Percentiles rank a stretch among this genome's conserved stretches.
phyloP scores from a whole-genome alignment of 78 protist species.

The Dictyostelium firmibasis region DNA sequence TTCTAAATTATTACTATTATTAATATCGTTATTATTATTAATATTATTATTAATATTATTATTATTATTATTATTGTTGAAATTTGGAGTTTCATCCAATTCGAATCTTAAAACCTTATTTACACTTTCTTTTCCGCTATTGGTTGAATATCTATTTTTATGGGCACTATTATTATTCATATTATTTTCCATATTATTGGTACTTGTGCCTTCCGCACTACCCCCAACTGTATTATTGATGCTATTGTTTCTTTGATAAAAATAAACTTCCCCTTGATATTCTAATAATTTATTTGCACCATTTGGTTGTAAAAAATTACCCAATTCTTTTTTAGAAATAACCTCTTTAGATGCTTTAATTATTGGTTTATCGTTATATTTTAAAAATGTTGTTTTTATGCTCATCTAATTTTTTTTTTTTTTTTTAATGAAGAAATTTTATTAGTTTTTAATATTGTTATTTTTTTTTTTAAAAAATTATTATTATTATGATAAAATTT shows the following conservation, averaged over 20 bases:
- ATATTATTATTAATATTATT: not conserved
- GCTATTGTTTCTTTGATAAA: not conserved
- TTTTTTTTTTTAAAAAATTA: not conserved
- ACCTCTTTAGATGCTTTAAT: not conserved
- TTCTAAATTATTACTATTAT: not conserved
- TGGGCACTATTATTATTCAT: not conserved
- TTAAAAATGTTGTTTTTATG: slow-evolving; percentile 41
- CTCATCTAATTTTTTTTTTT: not conserved
- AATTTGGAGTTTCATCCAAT: not conserved
- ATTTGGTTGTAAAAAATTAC: not conserved
- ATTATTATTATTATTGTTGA: not conserved
- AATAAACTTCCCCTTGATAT: slow-evolving; percentile 43
- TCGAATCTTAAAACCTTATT: not conserved
- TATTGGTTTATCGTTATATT: slow-evolving; percentile 45
- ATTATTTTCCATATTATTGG: not conserved
- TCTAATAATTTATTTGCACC: slow-evolving; percentile 53
- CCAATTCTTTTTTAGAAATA: slow-evolving; percentile 8
- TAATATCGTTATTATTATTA: not conserved
- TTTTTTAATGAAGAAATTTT: not conserved
- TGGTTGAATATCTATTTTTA: not conserved
- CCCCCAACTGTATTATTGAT: not conserved
- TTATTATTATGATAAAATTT: not conserved
- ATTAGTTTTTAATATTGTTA: not conserved
- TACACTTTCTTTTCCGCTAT: not conserved
- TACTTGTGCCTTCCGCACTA: not conserved